phyloP scores from a whole-genome alignment of 345 rosid genomes.

The Gossypium bickii region DNA sequence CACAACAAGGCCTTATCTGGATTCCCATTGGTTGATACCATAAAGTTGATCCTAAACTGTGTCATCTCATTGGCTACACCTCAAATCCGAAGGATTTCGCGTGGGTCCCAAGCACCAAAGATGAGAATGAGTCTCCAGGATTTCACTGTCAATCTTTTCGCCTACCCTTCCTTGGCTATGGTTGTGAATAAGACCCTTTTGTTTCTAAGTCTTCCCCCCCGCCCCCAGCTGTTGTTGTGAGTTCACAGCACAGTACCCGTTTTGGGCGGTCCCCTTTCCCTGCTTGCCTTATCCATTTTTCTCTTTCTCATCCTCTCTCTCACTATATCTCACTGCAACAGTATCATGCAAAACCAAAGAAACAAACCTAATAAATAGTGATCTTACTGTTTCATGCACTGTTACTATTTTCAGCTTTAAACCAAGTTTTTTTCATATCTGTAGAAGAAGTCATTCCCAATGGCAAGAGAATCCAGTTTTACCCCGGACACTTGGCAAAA shows the following conservation, averaged over 20 bases:
- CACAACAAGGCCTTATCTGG: constrained; percentile 61
- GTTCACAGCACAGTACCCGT: not conserved
- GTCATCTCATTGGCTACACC: constrained; percentile 46
- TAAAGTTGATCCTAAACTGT: constrained; percentile 40
- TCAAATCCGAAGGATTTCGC: constrained; percentile 52
- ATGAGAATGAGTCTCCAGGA: constrained; percentile 4
- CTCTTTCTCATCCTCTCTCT: not conserved
- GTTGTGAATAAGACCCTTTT: not conserved
- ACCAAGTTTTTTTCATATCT: not conserved
- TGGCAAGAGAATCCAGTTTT: too few relatives aligned
- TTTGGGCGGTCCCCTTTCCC: not conserved
- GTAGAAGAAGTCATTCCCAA: too few relatives aligned
- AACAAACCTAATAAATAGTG: too few relatives aligned
- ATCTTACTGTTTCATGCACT: not conserved
- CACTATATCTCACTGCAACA: not conserved
- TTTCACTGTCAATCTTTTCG: too few relatives aligned
- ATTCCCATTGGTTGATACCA: constrained; percentile 44
- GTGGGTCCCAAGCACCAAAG: constrained; percentile 12
- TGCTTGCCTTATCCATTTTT: constrained; percentile 6
- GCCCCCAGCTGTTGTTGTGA: not conserved
- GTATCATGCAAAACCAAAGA: not conserved
- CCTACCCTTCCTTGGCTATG: not conserved
- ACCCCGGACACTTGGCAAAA: too few relatives aligned
- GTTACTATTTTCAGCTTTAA: not conserved
- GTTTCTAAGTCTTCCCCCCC: not conserved